Percentiles rank a stretch among this genome's conserved stretches.
phyloP scores from a whole-genome alignment of 176 grass and related monocot genomes.

The Oryza nivara region DNA sequence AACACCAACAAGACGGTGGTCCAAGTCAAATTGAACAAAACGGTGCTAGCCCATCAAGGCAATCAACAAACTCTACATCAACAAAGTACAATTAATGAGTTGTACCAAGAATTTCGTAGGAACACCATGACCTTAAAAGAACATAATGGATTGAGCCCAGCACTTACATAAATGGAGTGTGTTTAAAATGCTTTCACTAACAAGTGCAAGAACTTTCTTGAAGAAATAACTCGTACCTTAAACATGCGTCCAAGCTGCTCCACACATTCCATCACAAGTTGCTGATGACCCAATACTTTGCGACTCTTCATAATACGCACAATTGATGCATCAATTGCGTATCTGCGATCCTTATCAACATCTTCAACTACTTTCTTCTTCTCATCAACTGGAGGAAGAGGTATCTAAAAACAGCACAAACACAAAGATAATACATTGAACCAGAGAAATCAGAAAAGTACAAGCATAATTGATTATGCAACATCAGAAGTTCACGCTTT shows the following conservation, averaged over 20 bases:
- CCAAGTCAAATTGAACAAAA: background rate
- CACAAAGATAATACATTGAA: background rate
- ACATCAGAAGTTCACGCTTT: background rate
- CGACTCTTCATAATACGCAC: slow-evolving; percentile 98
- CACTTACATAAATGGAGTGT: background rate
- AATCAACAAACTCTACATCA: background rate
- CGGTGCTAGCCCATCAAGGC: background rate
- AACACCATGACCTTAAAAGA: background rate
- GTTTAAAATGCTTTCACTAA: background rate
- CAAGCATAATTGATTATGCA: background rate
- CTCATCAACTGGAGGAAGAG: slow-evolving; percentile 82
- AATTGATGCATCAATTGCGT: slow-evolving; percentile 82
- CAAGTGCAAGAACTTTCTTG: background rate
- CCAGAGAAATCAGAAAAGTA: background rate
- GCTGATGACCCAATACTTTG: slow-evolving; percentile 79
- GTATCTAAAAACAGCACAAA: slow-evolving; percentile 53
- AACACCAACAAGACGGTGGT: background rate
- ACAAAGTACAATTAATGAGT: background rate
- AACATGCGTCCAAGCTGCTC: slow-evolving; percentile 93
- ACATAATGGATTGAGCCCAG: background rate
- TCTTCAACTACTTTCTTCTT: slow-evolving; percentile 95
- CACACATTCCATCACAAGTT: slow-evolving; percentile 82
- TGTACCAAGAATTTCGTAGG: background rate
- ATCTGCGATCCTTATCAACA: slow-evolving; percentile 86
- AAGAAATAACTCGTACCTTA: slow-evolving; percentile 55